Percentiles rank a stretch among this genome's conserved stretches.
Conservation (phyloP, 2,329 filamentous ascomycete genomes). For the Pseudogymnoascus sp. region DNA sequence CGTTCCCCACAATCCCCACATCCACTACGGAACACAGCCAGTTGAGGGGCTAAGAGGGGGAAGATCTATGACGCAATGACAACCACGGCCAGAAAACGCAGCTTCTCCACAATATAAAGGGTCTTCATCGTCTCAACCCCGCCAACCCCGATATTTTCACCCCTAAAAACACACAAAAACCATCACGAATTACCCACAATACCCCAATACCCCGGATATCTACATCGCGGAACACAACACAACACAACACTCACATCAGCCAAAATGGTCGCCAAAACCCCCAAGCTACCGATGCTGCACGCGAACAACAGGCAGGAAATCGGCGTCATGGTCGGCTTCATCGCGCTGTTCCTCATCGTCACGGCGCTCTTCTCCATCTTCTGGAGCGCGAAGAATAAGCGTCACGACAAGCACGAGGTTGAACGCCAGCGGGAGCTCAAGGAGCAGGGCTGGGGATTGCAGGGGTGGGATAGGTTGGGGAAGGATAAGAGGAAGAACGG, state of each 20-base stretch:
- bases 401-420: not conserved
- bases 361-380: conserved; percentile 17
- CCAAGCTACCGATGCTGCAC: not conserved
- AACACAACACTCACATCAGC: not conserved
- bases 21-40: not conserved
- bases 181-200: not conserved
- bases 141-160: not conserved
- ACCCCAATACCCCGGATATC: not conserved
- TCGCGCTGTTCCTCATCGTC: not conserved
- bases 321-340: conserved; percentile 3
- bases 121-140: not conserved
- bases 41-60: not conserved
- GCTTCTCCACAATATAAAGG: not conserved
- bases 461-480: not conserved
- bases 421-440: not conserved
- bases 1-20: not conserved
- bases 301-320: not conserved
- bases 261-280: not conserved
- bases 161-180: not conserved
- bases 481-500: not conserved
- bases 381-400: conserved; percentile 4
- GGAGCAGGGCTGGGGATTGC: not conserved
- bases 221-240: not conserved
- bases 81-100: not conserved
- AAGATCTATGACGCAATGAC: conserved; percentile 3